Evolutionary conservation across 441 rosid species (phyloP), one percentile per base, ranked within the genome.

Genomic region (Croton laevigatus): DNA sequence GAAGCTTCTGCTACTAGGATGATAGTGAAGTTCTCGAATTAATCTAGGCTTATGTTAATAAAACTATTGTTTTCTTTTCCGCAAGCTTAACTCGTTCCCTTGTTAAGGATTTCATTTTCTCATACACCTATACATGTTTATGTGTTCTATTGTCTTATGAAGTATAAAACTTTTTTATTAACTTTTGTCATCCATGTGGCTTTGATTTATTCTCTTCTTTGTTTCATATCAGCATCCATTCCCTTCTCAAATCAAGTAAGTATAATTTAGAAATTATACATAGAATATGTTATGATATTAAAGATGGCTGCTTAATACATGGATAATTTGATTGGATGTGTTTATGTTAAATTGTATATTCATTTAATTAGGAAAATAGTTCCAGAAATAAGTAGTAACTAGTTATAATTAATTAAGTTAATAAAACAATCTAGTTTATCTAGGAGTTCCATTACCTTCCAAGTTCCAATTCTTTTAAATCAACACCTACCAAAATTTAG

Each of bases 401-500:
- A 16, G 38, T 27, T 20, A 59, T 22, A 8, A 22, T 42, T 42
- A 8, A 42, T 57, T 57, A 23, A 42, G 63, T 38, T 55, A 8
- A 68, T 68, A 54, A 66, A 55, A 23, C 23, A 65, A 55, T 55
- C 53, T 17, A 68, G 40, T 32, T 32, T 46, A 2, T 57, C 59
- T 34, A 59, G 54, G 17, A 59, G 46, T 59, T 40, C 8, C 6
- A 36, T 34, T 2, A 48, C 27, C 42, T 69, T 57, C 62, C 22
- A 44, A 44, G 27, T 69, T 57, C 52, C 22, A 44, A 44, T 27
- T 32, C 64, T 44, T 46, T 19, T 27, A 59, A 68, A 69, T 59
- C 65, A 69, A 65, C 72, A 69, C 59, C 72, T n/a, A 59, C 65
- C 66, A 59, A 59, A 40, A 60, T 69, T 46, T 48, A 59, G 19